phyloP scores from a whole-genome alignment of 1,284 basidiomycete species.

The Ceratobasidium sp. region DNA sequence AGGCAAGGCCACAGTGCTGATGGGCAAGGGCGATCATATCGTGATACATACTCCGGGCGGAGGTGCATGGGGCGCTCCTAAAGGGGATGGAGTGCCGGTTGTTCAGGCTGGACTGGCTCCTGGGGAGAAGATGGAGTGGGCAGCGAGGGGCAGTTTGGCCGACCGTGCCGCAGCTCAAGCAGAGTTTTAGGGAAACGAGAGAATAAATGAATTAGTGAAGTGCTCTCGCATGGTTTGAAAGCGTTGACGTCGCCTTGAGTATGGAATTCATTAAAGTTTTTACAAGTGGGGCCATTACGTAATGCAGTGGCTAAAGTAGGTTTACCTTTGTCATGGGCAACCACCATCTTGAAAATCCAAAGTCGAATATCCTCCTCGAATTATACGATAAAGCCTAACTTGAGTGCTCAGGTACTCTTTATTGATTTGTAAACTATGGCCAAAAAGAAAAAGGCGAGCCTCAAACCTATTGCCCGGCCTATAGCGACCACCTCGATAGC shows the following conservation, averaged over 20 bases:
- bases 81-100: slow-evolving; percentile 47
- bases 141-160: slow-evolving; percentile 73
- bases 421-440: slow-evolving; percentile 60
- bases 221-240: too few relatives aligned
- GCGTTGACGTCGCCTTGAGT: too few relatives aligned
- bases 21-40: slow-evolving; percentile 83
- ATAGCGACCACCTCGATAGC: slow-evolving; percentile 90
- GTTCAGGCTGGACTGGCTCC: slow-evolving; percentile 39
- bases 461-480: slow-evolving; percentile 76
- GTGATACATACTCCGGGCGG: slow-evolving; percentile 91
- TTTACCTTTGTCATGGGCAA: neutral
- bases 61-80: slow-evolving; percentile 80
- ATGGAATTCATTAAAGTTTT: too few relatives aligned
- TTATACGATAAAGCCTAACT: too few relatives aligned
- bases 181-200: slow-evolving; percentile 54
- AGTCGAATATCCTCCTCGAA: neutral
- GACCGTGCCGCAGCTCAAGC: slow-evolving; percentile 74
- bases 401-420: too few relatives aligned
- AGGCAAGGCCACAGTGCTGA: slow-evolving; percentile 87
- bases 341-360: neutral
- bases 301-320: neutral
- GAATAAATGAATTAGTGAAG: neutral
- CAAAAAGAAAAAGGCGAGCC: slow-evolving; percentile 86
- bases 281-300: neutral
- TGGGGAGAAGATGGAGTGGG: slow-evolving; percentile 59